Percentiles rank a stretch among this genome's conserved stretches.
Conservation (phyloP, 192 early-diverging fungal genomes). For the Pilobolus umbonatus region DNA sequence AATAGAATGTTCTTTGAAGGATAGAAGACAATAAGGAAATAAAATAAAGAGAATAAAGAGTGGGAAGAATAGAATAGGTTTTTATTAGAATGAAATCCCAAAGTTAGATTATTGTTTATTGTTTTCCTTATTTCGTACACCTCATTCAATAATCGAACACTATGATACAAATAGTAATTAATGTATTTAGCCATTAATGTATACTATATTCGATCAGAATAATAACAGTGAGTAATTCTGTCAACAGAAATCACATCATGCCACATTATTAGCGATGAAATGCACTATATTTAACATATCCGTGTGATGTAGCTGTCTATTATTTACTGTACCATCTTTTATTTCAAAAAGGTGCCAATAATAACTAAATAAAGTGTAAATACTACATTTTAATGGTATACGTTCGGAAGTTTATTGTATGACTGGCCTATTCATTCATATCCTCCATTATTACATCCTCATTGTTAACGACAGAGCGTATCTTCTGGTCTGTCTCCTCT, state of each 20-base stretch:
- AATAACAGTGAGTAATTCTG: too few relatives aligned
- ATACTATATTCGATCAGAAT: too few relatives aligned
- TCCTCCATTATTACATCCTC: slow-evolving; percentile 24
- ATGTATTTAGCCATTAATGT: too few relatives aligned
- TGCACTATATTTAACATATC: too few relatives aligned
- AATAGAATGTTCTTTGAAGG: not conserved
- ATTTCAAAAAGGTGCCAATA: not conserved
- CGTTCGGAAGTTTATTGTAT: too few relatives aligned
- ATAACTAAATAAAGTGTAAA: slow-evolving; percentile 5
- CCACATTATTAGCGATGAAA: too few relatives aligned
- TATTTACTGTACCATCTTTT: too few relatives aligned
- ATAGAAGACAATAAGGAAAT: not conserved
- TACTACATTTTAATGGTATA: slow-evolving; percentile 24
- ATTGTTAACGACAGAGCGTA: slow-evolving; percentile 28
- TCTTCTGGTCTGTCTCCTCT: slow-evolving; percentile 30
- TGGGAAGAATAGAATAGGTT: not conserved
- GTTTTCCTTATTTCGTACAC: too few relatives aligned
- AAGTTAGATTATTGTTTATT: not conserved
- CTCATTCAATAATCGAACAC: too few relatives aligned
- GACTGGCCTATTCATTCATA: too few relatives aligned
- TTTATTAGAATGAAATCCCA: not conserved
- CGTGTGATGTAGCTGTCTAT: not conserved
- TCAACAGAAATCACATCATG: too few relatives aligned
- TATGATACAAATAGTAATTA: too few relatives aligned
- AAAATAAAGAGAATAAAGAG: not conserved